A percentile compares a stretch with the other conserved stretches of the same genome.
phyloP scores from a whole-genome alignment of 768 basidiomycete species.

The Neoboletus brunneissimus region DNA sequence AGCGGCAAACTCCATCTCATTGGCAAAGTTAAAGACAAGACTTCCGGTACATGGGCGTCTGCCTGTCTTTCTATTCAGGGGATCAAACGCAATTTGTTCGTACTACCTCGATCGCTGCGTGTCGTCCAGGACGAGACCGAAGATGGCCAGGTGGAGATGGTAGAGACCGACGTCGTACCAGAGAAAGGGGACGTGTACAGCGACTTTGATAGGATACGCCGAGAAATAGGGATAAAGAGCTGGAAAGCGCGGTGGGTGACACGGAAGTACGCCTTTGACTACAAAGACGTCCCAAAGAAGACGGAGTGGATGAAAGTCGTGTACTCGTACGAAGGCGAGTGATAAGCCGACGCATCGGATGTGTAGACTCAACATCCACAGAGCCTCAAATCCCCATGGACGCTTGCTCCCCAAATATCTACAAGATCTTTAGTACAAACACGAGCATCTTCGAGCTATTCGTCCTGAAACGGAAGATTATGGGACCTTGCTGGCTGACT shows the following conservation, averaged over 20 bases:
- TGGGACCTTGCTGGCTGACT: constrained; percentile 97
- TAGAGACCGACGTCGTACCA: constrained; percentile 76
- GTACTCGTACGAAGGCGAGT: constrained; percentile 81
- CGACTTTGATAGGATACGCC: constrained; percentile 80
- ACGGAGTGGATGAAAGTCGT: constrained; percentile 94
- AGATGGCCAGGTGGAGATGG: constrained; percentile 34
- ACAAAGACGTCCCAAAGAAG: constrained; percentile 68
- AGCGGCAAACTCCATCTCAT: constrained; percentile 84
- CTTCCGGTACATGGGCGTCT: constrained; percentile 63
- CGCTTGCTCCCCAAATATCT: constrained; percentile 79
- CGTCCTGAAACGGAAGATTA: constrained; percentile 93
- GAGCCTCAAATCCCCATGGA: constrained; percentile 58
- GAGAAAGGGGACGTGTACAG: constrained; percentile 66
- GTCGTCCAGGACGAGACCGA: constrained; percentile 39
- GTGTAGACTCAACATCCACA: constrained; percentile 5
- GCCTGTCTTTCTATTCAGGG: constrained; percentile 85
- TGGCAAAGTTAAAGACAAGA: constrained; percentile 86
- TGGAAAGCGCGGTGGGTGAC: constrained; percentile 85
- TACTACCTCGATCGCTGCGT: constrained; percentile 71
- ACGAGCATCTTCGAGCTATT: constrained; percentile 92
- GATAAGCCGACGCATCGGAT: background rate
- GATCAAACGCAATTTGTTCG: constrained; percentile 86
- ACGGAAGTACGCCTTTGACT: constrained; percentile 88
- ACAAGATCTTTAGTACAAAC: constrained; percentile 85
- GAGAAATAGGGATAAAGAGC: constrained; percentile 65